These are phyloP conservation scores for Citrus australasica DNA, from an alignment of 345 rosid genomes.

Conservation along the genomic window DNA sequence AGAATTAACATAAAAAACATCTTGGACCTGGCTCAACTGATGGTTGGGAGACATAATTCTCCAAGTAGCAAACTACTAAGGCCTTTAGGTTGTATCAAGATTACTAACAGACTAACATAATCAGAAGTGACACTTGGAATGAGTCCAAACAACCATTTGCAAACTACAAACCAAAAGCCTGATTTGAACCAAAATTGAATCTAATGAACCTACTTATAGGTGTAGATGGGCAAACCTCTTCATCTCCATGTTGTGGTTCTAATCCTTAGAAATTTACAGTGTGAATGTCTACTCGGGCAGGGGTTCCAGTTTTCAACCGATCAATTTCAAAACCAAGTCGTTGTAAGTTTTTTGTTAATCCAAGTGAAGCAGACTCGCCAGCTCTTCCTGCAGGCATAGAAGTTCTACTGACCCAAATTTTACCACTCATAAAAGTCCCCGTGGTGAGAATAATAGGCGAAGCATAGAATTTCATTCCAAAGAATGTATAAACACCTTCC, in stretches of 20 bases:
- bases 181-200: no score
- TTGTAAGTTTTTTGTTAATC: constrained; percentile 89
- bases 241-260: constrained; percentile 94
- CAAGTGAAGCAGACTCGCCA: constrained; percentile 93
- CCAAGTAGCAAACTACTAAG: no score
- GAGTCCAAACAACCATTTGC: no score
- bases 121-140: no score
- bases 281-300: constrained; percentile 92
- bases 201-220: no score
- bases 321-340: constrained; percentile 88
- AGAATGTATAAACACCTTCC: constrained; percentile 86
- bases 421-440: constrained; percentile 99
- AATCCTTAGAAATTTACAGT: constrained; percentile 77
- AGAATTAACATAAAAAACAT: no score
- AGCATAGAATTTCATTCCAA: constrained; percentile 96
- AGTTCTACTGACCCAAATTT: constrained; percentile 93
- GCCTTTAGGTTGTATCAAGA: no score
- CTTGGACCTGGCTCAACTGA: no score
- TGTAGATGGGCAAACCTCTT: no score
- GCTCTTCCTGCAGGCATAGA: constrained; percentile 98
- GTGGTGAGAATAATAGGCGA: constrained; percentile 88
- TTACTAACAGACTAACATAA: no score
- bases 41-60: no score
- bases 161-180: no score
- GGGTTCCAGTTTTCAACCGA: constrained; percentile 91